These are phyloP conservation scores for Fusarium duplospermum DNA, from an alignment of 2,329 filamentous ascomycete genomes.

Conservation along the genomic window DNA sequence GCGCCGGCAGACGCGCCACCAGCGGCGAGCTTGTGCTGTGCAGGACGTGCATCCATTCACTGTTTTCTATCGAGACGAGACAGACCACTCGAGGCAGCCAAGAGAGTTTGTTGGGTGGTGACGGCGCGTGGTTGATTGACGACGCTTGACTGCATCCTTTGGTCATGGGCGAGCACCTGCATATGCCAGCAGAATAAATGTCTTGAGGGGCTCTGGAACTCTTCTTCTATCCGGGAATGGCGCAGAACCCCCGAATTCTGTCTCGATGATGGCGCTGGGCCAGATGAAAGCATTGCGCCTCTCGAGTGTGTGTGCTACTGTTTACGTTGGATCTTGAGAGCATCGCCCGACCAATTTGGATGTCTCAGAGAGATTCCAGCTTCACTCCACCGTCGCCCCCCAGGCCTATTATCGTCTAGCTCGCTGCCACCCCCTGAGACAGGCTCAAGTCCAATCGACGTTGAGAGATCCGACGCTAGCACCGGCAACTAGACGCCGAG, in stretches of 20 bases:
- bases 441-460: conserved; percentile 36
- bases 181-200: conserved; percentile 9
- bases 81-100: neutral
- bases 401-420: conserved; percentile 39
- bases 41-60: neutral
- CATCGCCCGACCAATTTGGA: conserved; percentile 16
- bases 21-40: conserved; percentile 9
- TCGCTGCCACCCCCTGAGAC: conserved; percentile 44
- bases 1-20: conserved; percentile 36
- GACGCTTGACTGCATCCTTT: conserved; percentile 17
- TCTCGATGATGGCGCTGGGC: conserved; percentile 11
- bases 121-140: conserved; percentile 15
- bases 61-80: neutral
- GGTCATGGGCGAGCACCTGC: conserved; percentile 17
- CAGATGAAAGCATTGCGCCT: conserved; percentile 6
- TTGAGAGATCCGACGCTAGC: conserved; percentile 36
- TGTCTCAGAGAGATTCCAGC: conserved; percentile 35
- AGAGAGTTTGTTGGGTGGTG: conserved; percentile 33
- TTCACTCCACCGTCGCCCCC: conserved; percentile 30
- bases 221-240: conserved; percentile 13
- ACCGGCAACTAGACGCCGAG: conserved; percentile 33
- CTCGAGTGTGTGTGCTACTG: conserved; percentile 27
- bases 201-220: neutral
- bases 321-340: conserved; percentile 10
- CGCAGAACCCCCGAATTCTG: conserved; percentile 17